Conservation (phyloP, 73 alveolate species). For the Breviolum minutum region DNA sequence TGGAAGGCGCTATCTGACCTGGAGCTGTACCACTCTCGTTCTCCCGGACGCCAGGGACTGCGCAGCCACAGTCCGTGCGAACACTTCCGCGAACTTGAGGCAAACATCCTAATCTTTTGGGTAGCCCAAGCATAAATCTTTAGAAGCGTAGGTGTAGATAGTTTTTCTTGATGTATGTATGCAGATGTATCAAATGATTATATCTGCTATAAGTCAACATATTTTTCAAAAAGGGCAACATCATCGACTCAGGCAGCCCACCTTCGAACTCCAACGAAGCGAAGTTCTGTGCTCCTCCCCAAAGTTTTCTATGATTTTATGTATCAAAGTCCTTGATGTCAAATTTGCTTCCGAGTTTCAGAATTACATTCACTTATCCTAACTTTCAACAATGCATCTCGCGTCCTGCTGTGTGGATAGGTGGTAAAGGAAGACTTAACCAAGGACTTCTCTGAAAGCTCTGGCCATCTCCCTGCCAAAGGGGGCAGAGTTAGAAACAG, state of each 20-base stretch:
- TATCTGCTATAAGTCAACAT: too few relatives aligned
- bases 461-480: background rate
- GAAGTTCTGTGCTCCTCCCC: background rate
- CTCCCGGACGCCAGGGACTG: slow-evolving; percentile 57
- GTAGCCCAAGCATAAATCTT: too few relatives aligned
- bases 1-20: slow-evolving; percentile 60
- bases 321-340: too few relatives aligned
- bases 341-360: too few relatives aligned
- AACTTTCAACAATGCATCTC: too few relatives aligned
- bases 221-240: too few relatives aligned
- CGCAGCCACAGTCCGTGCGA: background rate
- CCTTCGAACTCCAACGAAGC: slow-evolving; percentile 28
- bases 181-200: too few relatives aligned
- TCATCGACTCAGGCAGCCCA: background rate
- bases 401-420: slow-evolving; percentile 53
- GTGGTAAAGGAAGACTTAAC: slow-evolving; percentile 17
- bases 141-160: too few relatives aligned
- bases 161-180: too few relatives aligned
- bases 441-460: background rate
- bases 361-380: too few relatives aligned
- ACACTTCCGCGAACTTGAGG: background rate
- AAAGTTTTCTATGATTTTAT: background rate
- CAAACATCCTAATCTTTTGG: too few relatives aligned
- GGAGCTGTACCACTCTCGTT: slow-evolving; percentile 53
- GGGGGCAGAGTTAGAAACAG: background rate